Percentiles rank a stretch among this genome's conserved stretches.
phyloP scores from a whole-genome alignment of 2,329 filamentous ascomycete species.

The Fusarium palustre region DNA sequence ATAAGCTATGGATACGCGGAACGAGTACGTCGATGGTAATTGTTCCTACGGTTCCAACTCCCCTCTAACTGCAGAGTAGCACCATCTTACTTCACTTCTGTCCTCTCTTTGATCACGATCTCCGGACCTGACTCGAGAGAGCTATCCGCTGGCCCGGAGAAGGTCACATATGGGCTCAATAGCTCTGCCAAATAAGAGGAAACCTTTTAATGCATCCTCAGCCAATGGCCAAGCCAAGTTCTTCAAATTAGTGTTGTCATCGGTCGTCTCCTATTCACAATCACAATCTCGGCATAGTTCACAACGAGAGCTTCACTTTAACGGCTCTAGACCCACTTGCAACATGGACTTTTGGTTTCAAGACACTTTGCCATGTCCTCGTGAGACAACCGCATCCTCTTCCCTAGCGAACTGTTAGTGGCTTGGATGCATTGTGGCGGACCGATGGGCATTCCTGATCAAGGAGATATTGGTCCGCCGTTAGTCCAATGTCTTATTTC shows the following conservation, averaged over 20 bases:
- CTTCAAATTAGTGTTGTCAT: not conserved
- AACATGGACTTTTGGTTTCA: slow-evolving; percentile 19
- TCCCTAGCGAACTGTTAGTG: slow-evolving; percentile 30
- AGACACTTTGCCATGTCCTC: slow-evolving; percentile 24
- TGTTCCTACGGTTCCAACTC: not conserved
- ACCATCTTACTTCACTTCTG: not conserved
- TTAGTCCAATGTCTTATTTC: slow-evolving; percentile 13
- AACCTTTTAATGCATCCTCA: slow-evolving; percentile 7
- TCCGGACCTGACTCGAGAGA: slow-evolving; percentile 29
- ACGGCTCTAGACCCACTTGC: not conserved
- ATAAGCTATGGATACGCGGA: slow-evolving; percentile 1
- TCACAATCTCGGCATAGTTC: not conserved
- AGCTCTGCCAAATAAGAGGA: not conserved
- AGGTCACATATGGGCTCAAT: not conserved
- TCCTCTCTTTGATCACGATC: slow-evolving; percentile 21
- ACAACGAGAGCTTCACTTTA: not conserved
- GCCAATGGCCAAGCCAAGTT: slow-evolving; percentile 8
- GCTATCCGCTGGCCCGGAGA: slow-evolving; percentile 3
- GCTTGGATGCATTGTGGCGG: slow-evolving; percentile 4
- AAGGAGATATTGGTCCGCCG: slow-evolving; percentile 21
- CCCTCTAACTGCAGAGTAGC: not conserved
- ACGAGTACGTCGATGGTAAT: not conserved
- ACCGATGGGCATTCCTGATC: slow-evolving; percentile 1
- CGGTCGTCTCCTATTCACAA: not conserved
- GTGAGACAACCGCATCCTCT: slow-evolving; percentile 13